Conservation (phyloP, 257 asterid genomes). For the Verbena officinalis region DNA sequence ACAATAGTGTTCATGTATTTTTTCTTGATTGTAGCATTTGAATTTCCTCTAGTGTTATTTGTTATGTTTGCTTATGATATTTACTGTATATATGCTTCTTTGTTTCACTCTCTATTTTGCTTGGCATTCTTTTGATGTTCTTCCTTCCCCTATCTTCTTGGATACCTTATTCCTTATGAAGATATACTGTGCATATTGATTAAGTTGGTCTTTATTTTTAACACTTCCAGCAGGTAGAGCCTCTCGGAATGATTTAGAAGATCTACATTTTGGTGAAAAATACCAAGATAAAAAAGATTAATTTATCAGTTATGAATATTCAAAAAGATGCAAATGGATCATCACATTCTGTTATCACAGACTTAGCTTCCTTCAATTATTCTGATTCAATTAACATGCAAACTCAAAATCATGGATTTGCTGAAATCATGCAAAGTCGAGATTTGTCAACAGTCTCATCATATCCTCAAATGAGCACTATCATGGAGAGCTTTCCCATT, state of each 20-base stretch:
- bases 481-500: constrained; percentile 13
- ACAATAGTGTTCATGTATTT: no score
- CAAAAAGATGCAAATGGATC: constrained; percentile 26
- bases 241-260: constrained; percentile 11
- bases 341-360: constrained; percentile 23
- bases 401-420: constrained; percentile 40
- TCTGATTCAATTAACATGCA: constrained; percentile 25
- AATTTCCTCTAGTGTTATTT: no score
- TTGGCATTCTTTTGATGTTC: no score
- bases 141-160: no score
- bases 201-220: neutral
- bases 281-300: no score
- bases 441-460: constrained; percentile 33
- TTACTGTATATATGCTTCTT: no score
- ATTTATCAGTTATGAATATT: constrained; percentile 7
- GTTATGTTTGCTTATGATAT: no score
- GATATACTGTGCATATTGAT: neutral
- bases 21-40: no score
- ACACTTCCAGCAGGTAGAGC: neutral
- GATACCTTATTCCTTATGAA: neutral
- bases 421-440: neutral
- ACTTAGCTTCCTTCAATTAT: constrained; percentile 5
- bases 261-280: neutral
- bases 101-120: no score
- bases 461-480: constrained; percentile 29